Evolutionary conservation across 176 grass and related monocot genomes (phyloP).

Genomic region (Raddia guianensis): DNA sequence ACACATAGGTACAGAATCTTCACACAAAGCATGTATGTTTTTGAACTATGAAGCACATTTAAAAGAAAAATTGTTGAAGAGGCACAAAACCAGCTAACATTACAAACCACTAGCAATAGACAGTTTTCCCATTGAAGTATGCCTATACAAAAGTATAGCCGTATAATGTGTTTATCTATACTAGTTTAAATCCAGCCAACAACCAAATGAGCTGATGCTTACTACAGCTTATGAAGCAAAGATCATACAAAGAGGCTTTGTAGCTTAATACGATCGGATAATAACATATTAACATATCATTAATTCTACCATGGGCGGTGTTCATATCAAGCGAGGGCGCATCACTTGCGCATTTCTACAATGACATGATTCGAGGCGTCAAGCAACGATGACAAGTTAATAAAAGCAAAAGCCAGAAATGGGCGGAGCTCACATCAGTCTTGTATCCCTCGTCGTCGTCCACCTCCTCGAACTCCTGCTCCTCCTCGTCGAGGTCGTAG

Average conservation of each 20-base stretch:
- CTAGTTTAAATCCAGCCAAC: neutral
- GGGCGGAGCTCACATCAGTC: conserved; percentile 40
- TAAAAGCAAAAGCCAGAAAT: neutral
- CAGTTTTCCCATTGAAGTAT: neutral
- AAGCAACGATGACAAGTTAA: conserved; percentile 6
- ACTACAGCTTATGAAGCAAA: neutral
- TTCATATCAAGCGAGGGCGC: neutral
- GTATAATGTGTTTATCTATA: neutral
- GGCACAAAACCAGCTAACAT: neutral
- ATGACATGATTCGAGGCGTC: neutral
- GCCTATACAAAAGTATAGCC: neutral
- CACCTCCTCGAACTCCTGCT: conserved; percentile 36
- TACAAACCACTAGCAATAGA: neutral
- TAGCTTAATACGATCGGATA: neutral
- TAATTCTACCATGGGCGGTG: neutral
- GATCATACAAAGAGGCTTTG: neutral
- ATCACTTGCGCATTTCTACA: neutral
- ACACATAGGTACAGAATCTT: neutral
- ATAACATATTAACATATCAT: neutral
- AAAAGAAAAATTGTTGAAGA: neutral
- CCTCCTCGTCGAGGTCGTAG: conserved; percentile 56
- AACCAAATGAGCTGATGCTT: neutral
- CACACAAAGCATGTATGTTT: neutral
- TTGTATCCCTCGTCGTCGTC: conserved; percentile 42
- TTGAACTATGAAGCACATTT: neutral